Evolutionary conservation across 805 yeast species (phyloP), one percentile per base, ranked within the genome.

Genomic region (Candida berthetii): DNA sequence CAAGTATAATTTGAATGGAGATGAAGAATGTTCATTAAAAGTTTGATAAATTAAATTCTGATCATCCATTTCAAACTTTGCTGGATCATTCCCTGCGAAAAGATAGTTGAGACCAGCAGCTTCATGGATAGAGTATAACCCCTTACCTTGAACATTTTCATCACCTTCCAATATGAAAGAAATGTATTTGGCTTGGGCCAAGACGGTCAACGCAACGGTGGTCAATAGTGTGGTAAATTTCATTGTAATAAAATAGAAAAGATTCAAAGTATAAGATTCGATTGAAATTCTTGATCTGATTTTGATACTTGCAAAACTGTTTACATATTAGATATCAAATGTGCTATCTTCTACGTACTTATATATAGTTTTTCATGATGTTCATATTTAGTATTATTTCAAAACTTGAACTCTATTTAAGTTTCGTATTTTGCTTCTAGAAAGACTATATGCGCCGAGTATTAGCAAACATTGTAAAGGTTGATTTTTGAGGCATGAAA

Each of bases 31-130:
- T 27, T 27, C 29, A 13, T 27, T 27, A 27, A 27, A 5, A 10
- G 29, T 27, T 27, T 27, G n/a, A 13, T 27, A 27, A 27, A 27
- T 27, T 13, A 27, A 13, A 13, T 27, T 27, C 9, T 27, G 4
- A 10, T 27, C 18, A 16, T 32, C 24, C 9, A 13, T 8, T 9
- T 32, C n/a, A 22, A 16, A 32, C 15, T 32, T 13, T 9, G 18
- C 16, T 3, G 44, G 45, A 24, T 46, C 49, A 31, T 61, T 52
- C 20, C 40, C 42, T 35, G 64, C 45, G 55, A 65, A 61, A 29
- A 65, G 48, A 54, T 68, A 71, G 57, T 62, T 55, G 43, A 68
- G 52, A 40, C 66, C 76, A 39, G 76, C 76, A 49, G 75, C 76
- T 50, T 65, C 71, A 49, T 69, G 76, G 34, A 43, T 43, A 27